phyloP scores from a whole-genome alignment of 768 basidiomycete genomes.

The Crucibulum laeve region DNA sequence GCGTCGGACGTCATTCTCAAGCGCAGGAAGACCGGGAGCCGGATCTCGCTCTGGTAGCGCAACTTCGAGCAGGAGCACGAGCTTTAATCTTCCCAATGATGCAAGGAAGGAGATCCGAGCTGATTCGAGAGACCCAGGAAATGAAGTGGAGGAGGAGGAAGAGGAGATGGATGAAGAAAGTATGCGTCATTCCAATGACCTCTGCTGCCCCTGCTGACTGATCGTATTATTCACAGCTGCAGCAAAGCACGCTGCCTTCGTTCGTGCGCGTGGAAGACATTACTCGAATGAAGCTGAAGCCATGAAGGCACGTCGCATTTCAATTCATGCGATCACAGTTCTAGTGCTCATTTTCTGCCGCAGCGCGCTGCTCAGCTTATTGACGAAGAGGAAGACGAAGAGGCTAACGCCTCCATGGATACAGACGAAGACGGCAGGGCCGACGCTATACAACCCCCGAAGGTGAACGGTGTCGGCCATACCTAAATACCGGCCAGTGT shows the following conservation, averaged over 20 bases:
- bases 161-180: conserved; percentile 92
- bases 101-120: conserved; percentile 56
- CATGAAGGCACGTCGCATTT: conserved; percentile 67
- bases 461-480: conserved; percentile 24
- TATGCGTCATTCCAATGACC: conserved; percentile 27
- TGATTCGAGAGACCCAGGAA: conserved; percentile 54
- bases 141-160: conserved; percentile 66
- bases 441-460: conserved; percentile 5
- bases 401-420: conserved; percentile 18
- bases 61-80: conserved; percentile 74
- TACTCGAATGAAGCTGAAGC: conserved; percentile 91
- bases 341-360: conserved; percentile 6
- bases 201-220: neutral
- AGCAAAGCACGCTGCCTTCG: conserved; percentile 77
- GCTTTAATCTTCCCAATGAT: conserved; percentile 75
- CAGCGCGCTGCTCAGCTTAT: conserved; percentile 65
- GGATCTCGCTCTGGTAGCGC: conserved; percentile 59
- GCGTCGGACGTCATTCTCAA: conserved; percentile 71
- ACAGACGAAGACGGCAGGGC: conserved; percentile 20
- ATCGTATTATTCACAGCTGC: conserved; percentile 45
- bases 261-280: conserved; percentile 76
- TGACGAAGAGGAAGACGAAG: conserved; percentile 60
- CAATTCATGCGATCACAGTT: neutral
- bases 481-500: no score
- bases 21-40: conserved; percentile 35